Conservation (phyloP, 768 basidiomycete genomes). For the Candolleomyces aberdarensis region DNA sequence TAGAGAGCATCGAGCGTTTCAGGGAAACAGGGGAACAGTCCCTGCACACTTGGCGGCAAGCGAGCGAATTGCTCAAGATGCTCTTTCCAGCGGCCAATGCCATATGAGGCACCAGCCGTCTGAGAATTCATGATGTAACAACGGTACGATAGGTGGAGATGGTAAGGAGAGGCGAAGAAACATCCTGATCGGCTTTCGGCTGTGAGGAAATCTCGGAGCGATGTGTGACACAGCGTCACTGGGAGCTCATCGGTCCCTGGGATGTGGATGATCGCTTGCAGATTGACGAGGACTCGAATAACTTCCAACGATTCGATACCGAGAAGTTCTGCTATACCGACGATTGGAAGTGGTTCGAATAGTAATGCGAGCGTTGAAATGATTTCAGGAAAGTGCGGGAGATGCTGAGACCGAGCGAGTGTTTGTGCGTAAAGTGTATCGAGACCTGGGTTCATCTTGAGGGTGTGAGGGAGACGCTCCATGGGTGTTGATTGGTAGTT, state of each 20-base stretch:
- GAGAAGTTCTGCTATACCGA: not conserved
- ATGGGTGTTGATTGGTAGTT: not conserved
- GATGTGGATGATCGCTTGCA: not conserved
- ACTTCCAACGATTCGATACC: not conserved
- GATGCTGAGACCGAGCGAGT: not conserved
- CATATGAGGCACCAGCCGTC: too few relatives aligned
- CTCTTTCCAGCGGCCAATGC: too few relatives aligned
- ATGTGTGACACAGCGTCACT: not conserved
- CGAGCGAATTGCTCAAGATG: too few relatives aligned
- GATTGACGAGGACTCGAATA: not conserved
- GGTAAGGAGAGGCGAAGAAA: not conserved
- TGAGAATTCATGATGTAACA: too few relatives aligned
- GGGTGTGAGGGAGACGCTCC: not conserved
- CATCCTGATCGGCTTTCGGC: not conserved
- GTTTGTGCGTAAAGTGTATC: not conserved
- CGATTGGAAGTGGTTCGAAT: not conserved
- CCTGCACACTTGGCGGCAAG: too few relatives aligned
- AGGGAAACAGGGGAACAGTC: too few relatives aligned
- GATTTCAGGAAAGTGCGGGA: not conserved
- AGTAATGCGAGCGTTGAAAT: not conserved
- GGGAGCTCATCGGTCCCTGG: not conserved
- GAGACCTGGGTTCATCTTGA: not conserved
- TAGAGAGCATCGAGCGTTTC: too few relatives aligned
- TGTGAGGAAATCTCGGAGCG: not conserved
- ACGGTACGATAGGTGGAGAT: not conserved